phyloP scores from a whole-genome alignment of 352 stramenopile species.

The Albugo laibachii region DNA sequence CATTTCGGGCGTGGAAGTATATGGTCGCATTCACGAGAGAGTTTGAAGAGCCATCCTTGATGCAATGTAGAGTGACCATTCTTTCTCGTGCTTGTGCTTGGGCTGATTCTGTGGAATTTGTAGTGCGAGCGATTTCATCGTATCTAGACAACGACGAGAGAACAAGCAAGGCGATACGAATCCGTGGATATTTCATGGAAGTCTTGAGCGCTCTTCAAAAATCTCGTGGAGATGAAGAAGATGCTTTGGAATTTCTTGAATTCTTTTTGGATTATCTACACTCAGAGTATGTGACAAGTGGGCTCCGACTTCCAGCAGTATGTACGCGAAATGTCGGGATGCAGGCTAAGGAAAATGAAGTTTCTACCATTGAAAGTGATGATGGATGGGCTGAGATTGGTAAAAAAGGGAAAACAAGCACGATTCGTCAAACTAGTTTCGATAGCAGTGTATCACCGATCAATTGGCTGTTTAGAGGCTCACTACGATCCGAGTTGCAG shows the following conservation, averaged over 20 bases:
- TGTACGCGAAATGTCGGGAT: constrained; percentile 49
- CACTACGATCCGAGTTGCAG: constrained; percentile 55
- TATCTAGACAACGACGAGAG: background rate
- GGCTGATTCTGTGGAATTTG: background rate
- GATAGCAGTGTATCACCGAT: constrained; percentile 46
- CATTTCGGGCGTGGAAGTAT: constrained; percentile 53
- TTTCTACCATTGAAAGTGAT: constrained; percentile 15
- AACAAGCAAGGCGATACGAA: constrained; percentile 39
- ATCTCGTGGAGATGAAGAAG: constrained; percentile 60
- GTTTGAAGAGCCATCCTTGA: constrained; percentile 61
- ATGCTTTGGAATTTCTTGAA: constrained; percentile 72
- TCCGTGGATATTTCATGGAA: constrained; percentile 68
- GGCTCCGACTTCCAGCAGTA: constrained; percentile 22
- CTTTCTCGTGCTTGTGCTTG: constrained; percentile 9
- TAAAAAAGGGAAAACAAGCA: constrained; percentile 51
- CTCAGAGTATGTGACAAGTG: constrained; percentile 60
- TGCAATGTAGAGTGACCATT: constrained; percentile 22
- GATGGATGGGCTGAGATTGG: constrained; percentile 65
- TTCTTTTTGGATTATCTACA: constrained; percentile 74
- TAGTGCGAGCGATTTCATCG: background rate
- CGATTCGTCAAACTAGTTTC: constrained; percentile 26
- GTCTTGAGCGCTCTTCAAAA: constrained; percentile 67
- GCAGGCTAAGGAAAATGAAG: constrained; percentile 1
- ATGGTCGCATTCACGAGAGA: constrained; percentile 63
- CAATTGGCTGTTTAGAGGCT: constrained; percentile 73